phyloP scores from a whole-genome alignment of 2,329 filamentous ascomycete species.

The Claviceps arundinis region DNA sequence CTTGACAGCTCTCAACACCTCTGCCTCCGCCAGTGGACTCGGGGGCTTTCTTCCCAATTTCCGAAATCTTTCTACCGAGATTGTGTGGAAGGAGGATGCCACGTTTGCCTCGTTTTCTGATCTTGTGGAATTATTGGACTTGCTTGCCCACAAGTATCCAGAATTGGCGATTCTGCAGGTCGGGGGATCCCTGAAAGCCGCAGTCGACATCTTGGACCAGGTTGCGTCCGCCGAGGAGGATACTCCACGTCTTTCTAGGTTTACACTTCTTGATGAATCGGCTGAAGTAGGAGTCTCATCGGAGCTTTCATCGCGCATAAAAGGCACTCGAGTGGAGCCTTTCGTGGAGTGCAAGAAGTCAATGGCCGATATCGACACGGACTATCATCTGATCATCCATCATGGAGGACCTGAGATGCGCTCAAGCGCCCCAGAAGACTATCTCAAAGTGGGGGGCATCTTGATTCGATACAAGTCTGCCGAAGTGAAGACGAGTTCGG shows the following conservation, averaged over 20 bases:
- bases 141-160: conserved; percentile 27
- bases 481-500: not conserved
- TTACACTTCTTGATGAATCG: conserved; percentile 16
- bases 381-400: conserved; percentile 22
- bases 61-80: conserved; percentile 33
- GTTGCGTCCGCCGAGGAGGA: conserved; percentile 12
- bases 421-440: conserved; percentile 8
- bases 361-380: conserved; percentile 11
- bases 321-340: conserved; percentile 7
- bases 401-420: conserved; percentile 9
- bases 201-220: conserved; percentile 13
- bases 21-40: conserved; percentile 11
- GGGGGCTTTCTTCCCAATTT: conserved; percentile 33
- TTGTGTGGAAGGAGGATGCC: conserved; percentile 32
- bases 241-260: conserved; percentile 21
- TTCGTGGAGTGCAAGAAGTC: conserved; percentile 18
- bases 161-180: conserved; percentile 26
- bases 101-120: conserved; percentile 11
- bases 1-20: conserved; percentile 23
- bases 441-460: conserved; percentile 17
- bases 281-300: conserved; percentile 1
- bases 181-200: conserved; percentile 15
- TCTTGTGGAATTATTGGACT: conserved; percentile 16
- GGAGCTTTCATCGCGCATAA: conserved; percentile 4
- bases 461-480: conserved; percentile 9